Evolutionary conservation across 225 moss, liverwort and hornwort genomes (phyloP).

Genomic region (Asterella californica): DNA sequence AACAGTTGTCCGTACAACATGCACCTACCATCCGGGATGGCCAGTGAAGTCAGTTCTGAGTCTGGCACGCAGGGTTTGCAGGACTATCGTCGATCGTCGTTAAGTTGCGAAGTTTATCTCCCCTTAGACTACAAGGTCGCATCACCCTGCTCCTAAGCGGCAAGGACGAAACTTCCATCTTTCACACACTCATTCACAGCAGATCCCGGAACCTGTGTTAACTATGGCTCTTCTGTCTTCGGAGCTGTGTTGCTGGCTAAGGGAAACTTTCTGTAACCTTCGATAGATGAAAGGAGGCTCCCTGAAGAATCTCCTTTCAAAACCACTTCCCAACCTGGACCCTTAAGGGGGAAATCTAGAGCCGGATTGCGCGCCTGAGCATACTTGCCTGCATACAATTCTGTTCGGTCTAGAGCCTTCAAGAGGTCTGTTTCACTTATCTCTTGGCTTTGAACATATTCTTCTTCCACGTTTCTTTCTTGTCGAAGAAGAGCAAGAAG

Average conservation of each 20-base stretch:
- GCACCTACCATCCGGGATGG: neutral
- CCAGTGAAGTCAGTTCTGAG: neutral
- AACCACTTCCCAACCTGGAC: slow-evolving; percentile 97
- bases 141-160: neutral
- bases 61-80: neutral
- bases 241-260: neutral
- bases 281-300: slow-evolving; percentile 68
- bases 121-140: neutral
- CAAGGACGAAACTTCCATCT: too few relatives aligned
- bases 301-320: slow-evolving; percentile 47
- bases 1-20: too few relatives aligned
- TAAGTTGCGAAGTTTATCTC: neutral
- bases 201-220: neutral
- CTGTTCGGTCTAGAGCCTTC: slow-evolving; percentile 63
- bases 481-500: slow-evolving; percentile 58
- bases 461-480: slow-evolving; percentile 73
- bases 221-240: neutral
- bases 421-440: slow-evolving; percentile 61
- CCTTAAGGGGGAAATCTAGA: slow-evolving; percentile 43
- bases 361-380: slow-evolving; percentile 36
- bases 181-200: neutral
- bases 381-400: slow-evolving; percentile 45
- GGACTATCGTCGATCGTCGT: neutral
- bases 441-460: slow-evolving; percentile 66
- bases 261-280: slow-evolving; percentile 54